phyloP scores from a whole-genome alignment of 2,329 filamentous ascomycete genomes.

The Plenodomus tracheiphilus region DNA sequence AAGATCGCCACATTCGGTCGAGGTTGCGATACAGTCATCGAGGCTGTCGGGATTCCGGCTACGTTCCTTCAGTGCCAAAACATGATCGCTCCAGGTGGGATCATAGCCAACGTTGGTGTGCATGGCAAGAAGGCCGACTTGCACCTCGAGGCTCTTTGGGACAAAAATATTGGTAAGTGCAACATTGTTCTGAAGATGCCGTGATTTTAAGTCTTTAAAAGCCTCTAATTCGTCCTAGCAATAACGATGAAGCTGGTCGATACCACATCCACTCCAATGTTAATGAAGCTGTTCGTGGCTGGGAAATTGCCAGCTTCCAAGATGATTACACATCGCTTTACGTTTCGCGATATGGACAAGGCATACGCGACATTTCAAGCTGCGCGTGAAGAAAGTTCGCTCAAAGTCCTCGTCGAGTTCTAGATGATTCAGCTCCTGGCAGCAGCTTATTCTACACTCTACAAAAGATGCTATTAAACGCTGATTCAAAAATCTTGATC shows the following conservation, averaged over 20 bases:
- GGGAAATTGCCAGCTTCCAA: conserved; percentile 48
- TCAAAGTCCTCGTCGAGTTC: conserved; percentile 52
- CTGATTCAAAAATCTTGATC: too few species aligned
- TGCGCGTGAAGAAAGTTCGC: conserved; percentile 48
- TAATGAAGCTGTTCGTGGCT: conserved; percentile 51
- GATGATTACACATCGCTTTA: conserved; percentile 53
- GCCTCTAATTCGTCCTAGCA: conserved; percentile 48
- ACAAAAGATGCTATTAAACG: too few species aligned
- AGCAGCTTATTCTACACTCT: too few species aligned
- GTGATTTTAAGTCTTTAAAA: too few species aligned
- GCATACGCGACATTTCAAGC: conserved; percentile 51
- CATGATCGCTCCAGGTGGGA: conserved; percentile 57
- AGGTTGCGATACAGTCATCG: conserved; percentile 62
- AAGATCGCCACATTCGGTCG: conserved; percentile 31
- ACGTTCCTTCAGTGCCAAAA: conserved; percentile 60
- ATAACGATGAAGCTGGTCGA: conserved; percentile 49
- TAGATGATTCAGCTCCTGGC: too few species aligned
- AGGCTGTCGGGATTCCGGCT: conserved; percentile 59
- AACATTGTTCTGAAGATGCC: conserved; percentile 5
- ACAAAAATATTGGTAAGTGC: conserved; percentile 55
- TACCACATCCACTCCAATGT: conserved; percentile 53
- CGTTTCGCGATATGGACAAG: conserved; percentile 49
- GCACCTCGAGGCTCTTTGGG: conserved; percentile 59
- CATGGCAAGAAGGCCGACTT: conserved; percentile 59
- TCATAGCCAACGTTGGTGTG: conserved; percentile 62